Percentiles rank a stretch among this genome's conserved stretches.
Conservation (phyloP, 768 basidiomycete genomes). For the Phylloporus rhodoxanthus region DNA sequence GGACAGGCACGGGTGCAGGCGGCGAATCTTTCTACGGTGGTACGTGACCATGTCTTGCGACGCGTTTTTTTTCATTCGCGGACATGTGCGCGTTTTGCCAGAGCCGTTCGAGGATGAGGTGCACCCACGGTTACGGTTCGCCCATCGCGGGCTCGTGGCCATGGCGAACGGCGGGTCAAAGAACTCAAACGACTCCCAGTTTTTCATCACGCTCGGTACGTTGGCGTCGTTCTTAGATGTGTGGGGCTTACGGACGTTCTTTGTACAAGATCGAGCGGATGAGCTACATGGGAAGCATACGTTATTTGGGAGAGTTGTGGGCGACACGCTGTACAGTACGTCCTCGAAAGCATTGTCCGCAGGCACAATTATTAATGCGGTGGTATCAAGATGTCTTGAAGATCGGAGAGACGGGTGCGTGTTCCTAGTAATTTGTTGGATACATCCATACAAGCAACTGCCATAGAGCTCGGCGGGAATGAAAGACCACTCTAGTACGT, state of each 20-base stretch:
- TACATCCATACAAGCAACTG: background rate
- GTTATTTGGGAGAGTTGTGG: conserved; percentile 83
- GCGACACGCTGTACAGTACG: conserved; percentile 87
- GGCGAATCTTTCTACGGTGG: conserved; percentile 97
- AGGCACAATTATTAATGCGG: background rate
- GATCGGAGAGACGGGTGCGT: conserved; percentile 81
- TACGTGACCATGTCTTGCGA: conserved; percentile 18
- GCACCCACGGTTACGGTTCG: conserved; percentile 83
- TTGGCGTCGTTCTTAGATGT: background rate
- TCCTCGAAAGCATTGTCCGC: conserved; percentile 5
- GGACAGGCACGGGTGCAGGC: conserved; percentile 82
- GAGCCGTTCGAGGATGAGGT: conserved; percentile 95
- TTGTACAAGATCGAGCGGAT: conserved; percentile 68
- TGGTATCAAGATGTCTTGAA: conserved; percentile 70
- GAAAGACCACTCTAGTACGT: conserved; percentile 79
- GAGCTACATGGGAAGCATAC: conserved; percentile 95
- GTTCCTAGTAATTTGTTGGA: background rate
- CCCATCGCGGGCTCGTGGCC: conserved; percentile 85
- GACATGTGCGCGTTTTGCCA: conserved; percentile 21
- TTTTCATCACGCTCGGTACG: conserved; percentile 86
- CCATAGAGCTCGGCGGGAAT: conserved; percentile 61
- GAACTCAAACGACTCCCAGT: conserved; percentile 91
- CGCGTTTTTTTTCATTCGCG: background rate
- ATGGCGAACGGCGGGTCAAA: conserved; percentile 91
- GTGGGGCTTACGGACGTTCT: background rate